Base-by-base conservation (phyloP, 768 basidiomycete species). In the Hysterangium stoloniferum region DNA sequence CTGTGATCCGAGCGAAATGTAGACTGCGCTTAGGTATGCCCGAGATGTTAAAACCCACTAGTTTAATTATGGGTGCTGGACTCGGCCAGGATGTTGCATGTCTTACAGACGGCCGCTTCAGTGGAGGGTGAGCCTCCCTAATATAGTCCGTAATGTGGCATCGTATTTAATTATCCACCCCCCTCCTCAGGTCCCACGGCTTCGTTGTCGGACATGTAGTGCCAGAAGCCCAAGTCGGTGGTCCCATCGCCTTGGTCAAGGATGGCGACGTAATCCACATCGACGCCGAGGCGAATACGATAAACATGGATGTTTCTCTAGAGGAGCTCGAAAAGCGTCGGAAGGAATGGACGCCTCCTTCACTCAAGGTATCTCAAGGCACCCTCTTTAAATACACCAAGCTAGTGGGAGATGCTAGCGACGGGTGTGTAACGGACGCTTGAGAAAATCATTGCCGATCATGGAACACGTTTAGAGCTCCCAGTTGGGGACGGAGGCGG, bases 11-110 rank as follows among this genome's bases (percentile, higher is more conserved):
- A 34, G 9, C 34, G 8, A 52, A n/a, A n/a, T n/a, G n/a, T 44
- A 48, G 24, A 58, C 47, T 40, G 47, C 54, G 44, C 53, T 49
- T 38, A 86, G 92, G 93, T 56, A 99, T 99, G 95, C 95, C 93
- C 44, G 96, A 99, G 73, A 99, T 99, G 96, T 76, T 98, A 52
- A 97, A 97, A 65, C 94, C 94, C 22, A 98, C 95, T 28, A 90
- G 89, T 71, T 65, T 98, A 61, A 93, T 99, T 66, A 98, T 99
- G 90, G 96, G 96, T 49, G 96, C 96, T 11, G 96, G 96, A 9
- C 76, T 98, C 9, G 96, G 96, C 9, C 72, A 86, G 57, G 95
- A 98, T 59, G 96, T 98, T 43, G 95, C 95, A 33, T 97, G 91
- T 66, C 68, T 99, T 57, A 99, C 96, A 15, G 95, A 99, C 68